Percentiles rank a stretch among this genome's conserved stretches.
These are phyloP conservation scores for Fusarium concolor DNA, from an alignment of 2,329 filamentous ascomycete species.

Conservation along the genomic window DNA sequence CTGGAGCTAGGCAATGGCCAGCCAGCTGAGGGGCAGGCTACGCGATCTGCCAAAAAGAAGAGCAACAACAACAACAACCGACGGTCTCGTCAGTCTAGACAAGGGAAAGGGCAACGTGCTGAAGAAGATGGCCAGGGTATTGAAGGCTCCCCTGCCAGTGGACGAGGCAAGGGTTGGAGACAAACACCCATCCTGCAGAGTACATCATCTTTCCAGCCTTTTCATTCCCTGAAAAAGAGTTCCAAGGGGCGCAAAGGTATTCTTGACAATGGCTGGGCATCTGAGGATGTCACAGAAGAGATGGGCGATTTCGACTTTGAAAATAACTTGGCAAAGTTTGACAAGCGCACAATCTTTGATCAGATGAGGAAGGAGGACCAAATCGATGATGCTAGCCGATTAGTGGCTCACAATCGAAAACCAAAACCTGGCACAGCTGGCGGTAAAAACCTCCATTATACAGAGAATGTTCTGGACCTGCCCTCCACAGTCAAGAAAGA, in stretches of 20 bases:
- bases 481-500: constrained; percentile 56
- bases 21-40: constrained; percentile 35
- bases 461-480: constrained; percentile 87
- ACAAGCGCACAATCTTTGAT: constrained; percentile 91
- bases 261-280: constrained; percentile 87
- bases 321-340: constrained; percentile 89
- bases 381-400: constrained; percentile 87
- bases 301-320: constrained; percentile 96
- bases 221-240: constrained; percentile 69
- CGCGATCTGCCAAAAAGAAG: constrained; percentile 48
- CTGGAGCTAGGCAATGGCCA: constrained; percentile 36
- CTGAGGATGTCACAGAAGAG: constrained; percentile 95
- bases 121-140: constrained; percentile 44
- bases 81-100: constrained; percentile 49
- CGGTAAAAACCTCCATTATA: constrained; percentile 91
- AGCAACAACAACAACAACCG: constrained; percentile 49
- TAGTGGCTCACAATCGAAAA: constrained; percentile 87
- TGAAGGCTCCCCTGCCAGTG: constrained; percentile 46
- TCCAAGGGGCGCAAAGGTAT: constrained; percentile 58
- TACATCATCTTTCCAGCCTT: constrained; percentile 72
- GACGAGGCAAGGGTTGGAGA: constrained; percentile 67
- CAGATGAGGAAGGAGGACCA: constrained; percentile 91
- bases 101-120: constrained; percentile 46
- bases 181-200: constrained; percentile 71
- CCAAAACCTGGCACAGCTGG: constrained; percentile 76